Conservation (phyloP, 116 monocot genomes). For the Cymodocea nodosa region DNA sequence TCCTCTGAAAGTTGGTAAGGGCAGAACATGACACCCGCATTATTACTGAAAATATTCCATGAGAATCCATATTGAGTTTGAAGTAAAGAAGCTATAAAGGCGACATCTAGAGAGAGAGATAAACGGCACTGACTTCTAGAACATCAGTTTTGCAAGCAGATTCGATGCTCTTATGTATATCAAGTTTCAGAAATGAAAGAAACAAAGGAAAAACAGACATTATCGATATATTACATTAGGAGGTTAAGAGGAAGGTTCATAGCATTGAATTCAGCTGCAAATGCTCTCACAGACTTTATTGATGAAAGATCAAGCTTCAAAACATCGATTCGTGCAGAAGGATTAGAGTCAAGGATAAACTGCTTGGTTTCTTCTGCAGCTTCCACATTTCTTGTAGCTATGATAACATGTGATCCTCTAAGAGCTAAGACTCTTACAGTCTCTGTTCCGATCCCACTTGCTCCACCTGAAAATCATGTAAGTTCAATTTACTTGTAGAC, state of each 20-base stretch:
- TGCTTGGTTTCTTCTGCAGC: slow-evolving; percentile 45
- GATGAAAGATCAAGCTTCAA: slow-evolving; percentile 85
- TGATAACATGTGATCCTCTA: slow-evolving; percentile 65
- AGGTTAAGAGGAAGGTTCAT: slow-evolving; percentile 72
- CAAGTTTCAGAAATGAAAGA: no score
- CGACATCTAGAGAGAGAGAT: no score
- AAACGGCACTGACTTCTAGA: no score
- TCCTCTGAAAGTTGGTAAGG: slow-evolving; percentile 82
- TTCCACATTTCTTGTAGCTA: slow-evolving; percentile 68
- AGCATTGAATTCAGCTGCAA: slow-evolving; percentile 43
- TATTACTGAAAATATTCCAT: slow-evolving; percentile 42
- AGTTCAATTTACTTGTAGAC: not conserved
- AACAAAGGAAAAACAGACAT: no score
- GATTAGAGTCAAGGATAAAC: slow-evolving; percentile 27
- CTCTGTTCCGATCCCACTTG: slow-evolving; percentile 84
- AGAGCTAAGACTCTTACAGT: slow-evolving; percentile 75
- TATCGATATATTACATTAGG: slow-evolving; percentile 39
- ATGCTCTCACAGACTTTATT: slow-evolving; percentile 57
- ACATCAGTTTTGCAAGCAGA: no score
- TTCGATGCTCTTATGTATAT: no score
- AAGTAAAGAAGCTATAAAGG: no score
- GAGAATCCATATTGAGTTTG: no score
- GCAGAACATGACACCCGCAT: slow-evolving; percentile 96
- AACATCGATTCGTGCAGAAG: slow-evolving; percentile 36
- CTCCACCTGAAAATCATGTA: slow-evolving; percentile 43